phyloP scores from a whole-genome alignment of 768 basidiomycete genomes.

The Mycena albidolilacea region DNA sequence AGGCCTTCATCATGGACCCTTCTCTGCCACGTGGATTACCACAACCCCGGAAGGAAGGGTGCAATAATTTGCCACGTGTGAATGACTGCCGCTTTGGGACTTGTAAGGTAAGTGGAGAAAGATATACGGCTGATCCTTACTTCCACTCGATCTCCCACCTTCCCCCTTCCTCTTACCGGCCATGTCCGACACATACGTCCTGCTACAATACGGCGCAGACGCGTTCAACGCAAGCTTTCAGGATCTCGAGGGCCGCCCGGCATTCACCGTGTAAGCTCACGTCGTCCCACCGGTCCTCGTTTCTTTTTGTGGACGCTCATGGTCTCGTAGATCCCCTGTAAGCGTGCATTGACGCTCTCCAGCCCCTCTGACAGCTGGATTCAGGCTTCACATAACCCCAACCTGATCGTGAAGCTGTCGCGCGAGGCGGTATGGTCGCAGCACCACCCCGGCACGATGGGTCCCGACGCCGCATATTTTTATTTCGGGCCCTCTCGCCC shows the following conservation, averaged over 20 bases:
- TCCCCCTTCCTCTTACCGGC: neutral
- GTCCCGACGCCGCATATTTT: conserved; percentile 83
- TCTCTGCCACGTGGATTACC: conserved; percentile 12
- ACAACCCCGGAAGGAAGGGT: conserved; percentile 10
- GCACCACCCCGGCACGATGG: conserved; percentile 80
- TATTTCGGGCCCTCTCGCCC: conserved; percentile 68
- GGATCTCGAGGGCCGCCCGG: conserved; percentile 73
- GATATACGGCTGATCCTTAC: conserved; percentile 5
- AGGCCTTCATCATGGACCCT: neutral
- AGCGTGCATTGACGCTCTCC: conserved; percentile 4
- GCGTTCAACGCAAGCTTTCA: conserved; percentile 73
- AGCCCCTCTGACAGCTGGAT: conserved; percentile 10
- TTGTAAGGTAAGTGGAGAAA: conserved; percentile 19
- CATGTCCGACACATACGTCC: conserved; percentile 60
- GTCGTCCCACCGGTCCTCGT: conserved; percentile 14
- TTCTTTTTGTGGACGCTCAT: conserved; percentile 5
- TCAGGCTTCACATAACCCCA: conserved; percentile 71
- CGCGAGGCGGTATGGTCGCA: conserved; percentile 78
- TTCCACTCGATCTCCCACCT: neutral
- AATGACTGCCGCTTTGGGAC: neutral
- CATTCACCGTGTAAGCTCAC: conserved; percentile 76
- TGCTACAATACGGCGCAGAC: conserved; percentile 78
- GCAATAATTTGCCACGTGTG: conserved; percentile 17
- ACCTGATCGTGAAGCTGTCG: conserved; percentile 73
- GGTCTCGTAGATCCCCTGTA: conserved; percentile 36